Conservation (phyloP, 1,284 basidiomycete species). For the Ustilago lituana region DNA sequence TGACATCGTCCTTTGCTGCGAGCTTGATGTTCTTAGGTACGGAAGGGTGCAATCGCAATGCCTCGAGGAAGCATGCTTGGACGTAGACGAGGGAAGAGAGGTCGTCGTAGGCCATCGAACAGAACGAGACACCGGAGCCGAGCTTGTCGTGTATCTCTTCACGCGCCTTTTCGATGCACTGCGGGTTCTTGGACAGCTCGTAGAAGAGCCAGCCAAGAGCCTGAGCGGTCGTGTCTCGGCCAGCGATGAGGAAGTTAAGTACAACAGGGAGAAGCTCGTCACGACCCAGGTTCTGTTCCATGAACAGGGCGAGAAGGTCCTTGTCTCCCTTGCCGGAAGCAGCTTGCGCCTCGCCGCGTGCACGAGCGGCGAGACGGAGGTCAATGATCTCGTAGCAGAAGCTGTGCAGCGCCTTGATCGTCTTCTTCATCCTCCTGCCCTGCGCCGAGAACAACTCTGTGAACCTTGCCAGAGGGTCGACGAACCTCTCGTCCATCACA, state of each 20-base stretch:
- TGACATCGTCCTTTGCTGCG: slow-evolving; percentile 54
- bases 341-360: slow-evolving; percentile 31
- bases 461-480: slow-evolving; percentile 41
- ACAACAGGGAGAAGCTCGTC: slow-evolving; percentile 62
- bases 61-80: slow-evolving; percentile 55
- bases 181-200: slow-evolving; percentile 46
- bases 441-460: slow-evolving; percentile 50
- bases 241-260: slow-evolving; percentile 55
- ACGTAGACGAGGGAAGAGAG: slow-evolving; percentile 45
- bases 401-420: slow-evolving; percentile 37
- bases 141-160: slow-evolving; percentile 48
- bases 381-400: slow-evolving; percentile 53
- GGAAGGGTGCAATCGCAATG: slow-evolving; percentile 57
- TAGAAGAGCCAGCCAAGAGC: slow-evolving; percentile 55
- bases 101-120: slow-evolving; percentile 53
- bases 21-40: slow-evolving; percentile 57
- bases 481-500: slow-evolving; percentile 56
- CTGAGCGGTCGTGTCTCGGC: slow-evolving; percentile 61
- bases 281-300: slow-evolving; percentile 65
- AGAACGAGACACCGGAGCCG: slow-evolving; percentile 24
- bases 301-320: slow-evolving; percentile 69
- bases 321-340: slow-evolving; percentile 47
- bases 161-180: slow-evolving; percentile 32
- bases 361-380: slow-evolving; percentile 37
- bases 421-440: slow-evolving; percentile 41